A percentile compares a stretch with the other conserved stretches of the same genome.
Conservation (phyloP, 2,329 filamentous ascomycete species). For the Aureobasidium sp. region DNA sequence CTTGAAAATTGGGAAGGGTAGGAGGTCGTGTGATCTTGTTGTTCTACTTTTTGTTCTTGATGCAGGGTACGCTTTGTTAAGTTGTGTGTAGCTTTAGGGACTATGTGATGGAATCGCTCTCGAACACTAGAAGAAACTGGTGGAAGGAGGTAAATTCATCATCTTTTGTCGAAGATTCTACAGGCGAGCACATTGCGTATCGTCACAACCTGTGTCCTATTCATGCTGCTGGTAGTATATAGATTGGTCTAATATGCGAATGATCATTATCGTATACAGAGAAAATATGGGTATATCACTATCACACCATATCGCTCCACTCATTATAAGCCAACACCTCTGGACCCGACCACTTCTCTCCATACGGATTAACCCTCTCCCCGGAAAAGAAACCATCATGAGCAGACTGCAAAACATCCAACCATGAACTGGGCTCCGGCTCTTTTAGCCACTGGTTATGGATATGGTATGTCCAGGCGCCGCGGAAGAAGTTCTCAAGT, state of each 20-base stretch:
- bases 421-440: conserved; percentile 48
- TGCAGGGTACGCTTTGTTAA: too few species aligned
- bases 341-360: conserved; percentile 46
- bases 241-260: not conserved
- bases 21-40: too few species aligned
- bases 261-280: not conserved
- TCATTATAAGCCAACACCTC: conserved; percentile 40
- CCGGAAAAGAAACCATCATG: conserved; percentile 47
- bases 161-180: too few species aligned
- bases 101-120: too few species aligned
- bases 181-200: too few species aligned
- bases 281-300: not conserved
- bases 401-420: conserved; percentile 44
- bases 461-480: conserved; percentile 50
- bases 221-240: not conserved
- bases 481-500: conserved; percentile 47
- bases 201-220: too few species aligned
- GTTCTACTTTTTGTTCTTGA: too few species aligned
- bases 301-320: conserved; percentile 39
- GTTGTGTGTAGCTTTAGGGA: too few species aligned
- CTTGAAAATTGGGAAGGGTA: too few species aligned
- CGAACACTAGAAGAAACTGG: too few species aligned
- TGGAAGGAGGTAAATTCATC: too few species aligned
- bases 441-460: conserved; percentile 52
- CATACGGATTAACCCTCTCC: conserved; percentile 43